Base-by-base conservation (phyloP, 129 eudicot genomes). In the Flaveria robusta region DNA sequence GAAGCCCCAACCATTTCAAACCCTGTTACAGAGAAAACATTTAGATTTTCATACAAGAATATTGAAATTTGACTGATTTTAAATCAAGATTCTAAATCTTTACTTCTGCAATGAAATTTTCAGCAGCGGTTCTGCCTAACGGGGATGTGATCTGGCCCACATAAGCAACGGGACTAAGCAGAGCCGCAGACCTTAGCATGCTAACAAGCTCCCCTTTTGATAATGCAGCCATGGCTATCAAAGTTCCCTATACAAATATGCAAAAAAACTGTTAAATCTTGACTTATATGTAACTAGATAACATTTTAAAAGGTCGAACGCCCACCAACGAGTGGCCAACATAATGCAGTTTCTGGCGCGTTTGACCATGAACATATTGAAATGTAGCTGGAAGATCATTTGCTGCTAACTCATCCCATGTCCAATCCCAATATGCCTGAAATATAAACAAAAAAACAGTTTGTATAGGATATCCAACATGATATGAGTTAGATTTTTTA, bases 351-450 rank as follows among this genome's bases (percentile, higher is more conserved):
- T 86, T 86, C 77, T 86, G 85, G 51, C 91, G 85, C 49, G 93
- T 85, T 70, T 84, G 91, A 64, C 68, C 52, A 34, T 77, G 56
- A 72, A 90, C 93, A 47, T 86, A 87, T n/a, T 75, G 81, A 68
- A 77, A 69, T 47, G 84, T 81, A 52, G 96, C 92, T 18, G 92
- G 92, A 79, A 87, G 89, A 71, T 90, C 90, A 68, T 85, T 77
- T 65, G 88, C 86, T 23, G 77, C 86, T 77, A 90, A 84, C 79
- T 90, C 96, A 68, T 90, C 96, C 96, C 92, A 90, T 41, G 92
- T 67, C 96, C 90, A 90, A 72, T 90, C 86, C 96, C 96, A 90
- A 55, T 76, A 90, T 20, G 89, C 89, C 96, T 87, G 46, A 69
- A 81, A 22, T 9, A 14, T 58, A n/a, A 55, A 42, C n/a, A 69